phyloP scores from a whole-genome alignment of 2,329 filamentous ascomycete genomes.

The Penicillium olsonii region DNA sequence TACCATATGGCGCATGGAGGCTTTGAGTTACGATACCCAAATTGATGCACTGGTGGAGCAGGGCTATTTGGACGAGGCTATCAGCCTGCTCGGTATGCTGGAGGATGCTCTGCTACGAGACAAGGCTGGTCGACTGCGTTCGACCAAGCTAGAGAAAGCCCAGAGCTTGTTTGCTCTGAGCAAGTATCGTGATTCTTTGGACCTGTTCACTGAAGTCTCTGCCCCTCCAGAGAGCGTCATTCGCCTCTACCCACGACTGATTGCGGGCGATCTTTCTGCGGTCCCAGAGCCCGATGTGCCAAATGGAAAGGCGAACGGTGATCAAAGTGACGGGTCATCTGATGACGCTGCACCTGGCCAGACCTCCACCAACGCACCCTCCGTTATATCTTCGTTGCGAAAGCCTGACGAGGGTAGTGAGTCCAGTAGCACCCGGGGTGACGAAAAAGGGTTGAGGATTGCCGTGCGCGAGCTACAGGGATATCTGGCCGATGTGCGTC shows the following conservation, averaged over 20 bases:
- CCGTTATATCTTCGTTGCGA: conserved; percentile 41
- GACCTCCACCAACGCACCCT: conserved; percentile 36
- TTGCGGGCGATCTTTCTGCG: conserved; percentile 77
- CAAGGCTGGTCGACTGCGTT: conserved; percentile 76
- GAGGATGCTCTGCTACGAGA: conserved; percentile 87
- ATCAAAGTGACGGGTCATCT: conserved; percentile 28
- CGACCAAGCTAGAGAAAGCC: conserved; percentile 90
- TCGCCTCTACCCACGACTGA: conserved; percentile 75
- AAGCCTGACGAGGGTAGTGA: conserved; percentile 43
- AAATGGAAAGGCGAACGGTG: conserved; percentile 33
- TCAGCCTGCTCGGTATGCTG: conserved; percentile 83
- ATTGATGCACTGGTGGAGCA: conserved; percentile 76
- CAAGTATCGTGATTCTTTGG: conserved; percentile 82
- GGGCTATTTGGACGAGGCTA: conserved; percentile 81
- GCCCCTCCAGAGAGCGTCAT: conserved; percentile 89
- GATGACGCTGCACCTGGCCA: conserved; percentile 30
- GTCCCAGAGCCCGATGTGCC: conserved; percentile 52
- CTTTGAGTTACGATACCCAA: conserved; percentile 87
- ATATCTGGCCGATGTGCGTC: conserved; percentile 83
- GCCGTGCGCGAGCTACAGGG: conserved; percentile 82
- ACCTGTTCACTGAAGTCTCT: conserved; percentile 86
- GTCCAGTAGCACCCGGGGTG: conserved; percentile 39
- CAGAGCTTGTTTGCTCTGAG: conserved; percentile 78
- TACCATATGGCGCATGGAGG: conserved; percentile 93
- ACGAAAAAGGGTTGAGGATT: conserved; percentile 63